These are phyloP conservation scores for Strobilomyces echinocephalus DNA, from an alignment of 768 basidiomycete genomes.

Conservation along the genomic window DNA sequence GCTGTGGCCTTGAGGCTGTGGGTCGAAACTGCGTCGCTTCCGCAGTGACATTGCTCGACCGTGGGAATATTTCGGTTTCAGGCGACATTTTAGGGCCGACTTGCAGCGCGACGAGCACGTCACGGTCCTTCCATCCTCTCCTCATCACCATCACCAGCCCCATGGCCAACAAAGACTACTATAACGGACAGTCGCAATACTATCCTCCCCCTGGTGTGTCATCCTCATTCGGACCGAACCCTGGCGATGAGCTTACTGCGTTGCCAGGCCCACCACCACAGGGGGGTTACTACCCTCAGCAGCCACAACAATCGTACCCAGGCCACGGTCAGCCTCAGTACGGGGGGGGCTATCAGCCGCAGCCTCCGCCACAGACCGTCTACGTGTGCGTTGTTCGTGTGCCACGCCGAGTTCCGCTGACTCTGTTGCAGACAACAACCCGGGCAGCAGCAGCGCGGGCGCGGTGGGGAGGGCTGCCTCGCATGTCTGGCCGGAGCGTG, in stretches of 20 bases:
- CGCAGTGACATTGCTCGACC: not conserved
- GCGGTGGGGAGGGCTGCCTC: slow-evolving; percentile 29
- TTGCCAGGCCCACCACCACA: slow-evolving; percentile 46
- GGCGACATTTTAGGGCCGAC: slow-evolving; percentile 24
- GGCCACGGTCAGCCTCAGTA: slow-evolving; percentile 32
- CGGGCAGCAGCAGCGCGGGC: slow-evolving; percentile 33
- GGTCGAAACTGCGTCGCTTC: not conserved
- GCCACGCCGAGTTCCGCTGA: not conserved
- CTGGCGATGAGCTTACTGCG: slow-evolving; percentile 29
- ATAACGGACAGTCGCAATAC: slow-evolving; percentile 49
- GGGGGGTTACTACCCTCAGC: slow-evolving; percentile 69
- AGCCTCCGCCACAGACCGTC: slow-evolving; percentile 76
- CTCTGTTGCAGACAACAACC: slow-evolving; percentile 37
- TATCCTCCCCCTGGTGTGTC: slow-evolving; percentile 53
- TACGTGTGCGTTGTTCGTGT: slow-evolving; percentile 62
- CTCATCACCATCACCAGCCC: slow-evolving; percentile 12
- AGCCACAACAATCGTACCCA: slow-evolving; percentile 69
- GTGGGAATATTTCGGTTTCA: slow-evolving; percentile 18
- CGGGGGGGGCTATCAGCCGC: slow-evolving; percentile 43
- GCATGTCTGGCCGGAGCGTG: slow-evolving; percentile 47
- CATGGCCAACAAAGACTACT: slow-evolving; percentile 79
- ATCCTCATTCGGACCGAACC: too few species aligned
- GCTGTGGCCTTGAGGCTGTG: slow-evolving; percentile 21
- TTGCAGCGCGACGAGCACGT: slow-evolving; percentile 7
- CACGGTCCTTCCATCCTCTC: slow-evolving; percentile 13